These are phyloP conservation scores for Solanum boliviense DNA, from an alignment of 257 asterid species.

Conservation along the genomic window DNA sequence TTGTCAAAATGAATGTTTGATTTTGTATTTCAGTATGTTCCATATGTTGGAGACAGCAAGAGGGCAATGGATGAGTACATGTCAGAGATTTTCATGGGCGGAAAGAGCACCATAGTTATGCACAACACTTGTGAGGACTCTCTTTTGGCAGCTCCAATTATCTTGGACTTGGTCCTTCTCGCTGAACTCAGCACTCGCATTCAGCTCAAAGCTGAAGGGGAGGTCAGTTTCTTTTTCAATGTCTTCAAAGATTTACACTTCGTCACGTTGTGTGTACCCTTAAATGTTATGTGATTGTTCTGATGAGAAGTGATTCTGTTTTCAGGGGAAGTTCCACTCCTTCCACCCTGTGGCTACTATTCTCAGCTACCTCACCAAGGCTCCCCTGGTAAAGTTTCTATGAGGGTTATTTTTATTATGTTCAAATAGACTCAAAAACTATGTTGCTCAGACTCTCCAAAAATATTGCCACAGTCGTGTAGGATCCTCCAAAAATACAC, in stretches of 20 bases:
- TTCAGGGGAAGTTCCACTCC: conserved; percentile 84
- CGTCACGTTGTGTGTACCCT: neutral
- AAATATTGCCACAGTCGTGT: neutral
- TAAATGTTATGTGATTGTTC: neutral
- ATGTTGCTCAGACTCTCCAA: neutral
- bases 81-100: conserved; percentile 98
- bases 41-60: conserved; percentile 96
- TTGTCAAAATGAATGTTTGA: neutral
- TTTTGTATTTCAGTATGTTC: conserved; percentile 53
- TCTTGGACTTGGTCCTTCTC: conserved; percentile 88
- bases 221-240: conserved; percentile 29
- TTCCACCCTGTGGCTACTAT: conserved; percentile 96
- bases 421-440: neutral
- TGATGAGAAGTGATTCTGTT: neutral
- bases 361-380: conserved; percentile 93
- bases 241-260: neutral
- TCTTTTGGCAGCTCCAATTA: conserved; percentile 91
- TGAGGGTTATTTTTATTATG: neutral
- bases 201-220: conserved; percentile 68
- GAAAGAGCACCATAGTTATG: conserved; percentile 79
- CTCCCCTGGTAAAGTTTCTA: conserved; percentile 66
- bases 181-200: conserved; percentile 96
- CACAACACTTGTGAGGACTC: conserved; percentile 98
- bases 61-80: conserved; percentile 99
- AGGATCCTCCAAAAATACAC: neutral